Evolutionary conservation across 2,329 filamentous ascomycete species (phyloP), one percentile per base, ranked within the genome.

Genomic region (Exserohilum rostratum): DNA sequence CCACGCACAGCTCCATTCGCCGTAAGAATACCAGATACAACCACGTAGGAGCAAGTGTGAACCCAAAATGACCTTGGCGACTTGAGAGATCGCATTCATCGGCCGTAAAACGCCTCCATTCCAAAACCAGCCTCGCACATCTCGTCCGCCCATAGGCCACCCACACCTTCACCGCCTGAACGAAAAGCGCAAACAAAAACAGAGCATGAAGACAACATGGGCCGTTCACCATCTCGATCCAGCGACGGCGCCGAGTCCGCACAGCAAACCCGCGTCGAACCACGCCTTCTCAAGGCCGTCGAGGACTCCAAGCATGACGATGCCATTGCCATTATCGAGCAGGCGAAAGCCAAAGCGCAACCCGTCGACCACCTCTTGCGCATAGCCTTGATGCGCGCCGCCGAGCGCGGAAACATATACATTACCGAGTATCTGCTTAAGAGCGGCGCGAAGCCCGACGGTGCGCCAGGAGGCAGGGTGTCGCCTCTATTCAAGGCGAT

Each of bases 291-390:
- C n/a, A 70, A 69, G 29, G 72, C 72, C 5, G 70, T 74, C 53
- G 72, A 74, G 53, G 66, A 73, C 22, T 53, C 59, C 34, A 64
- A 64, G 31, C 58, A 71, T 39, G 63, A 66, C 20, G 67, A 71
- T n/a, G 68, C 64, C 9, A 65, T 69, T 38, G 66, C 68, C 17
- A 70, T 74, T n/a, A 72, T 75, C 66, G 70, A 75, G 49, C 55
- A 70, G 25, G 68, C 68, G 30, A 70, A 68, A 47, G 57, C 63
- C 7, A 70, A 70, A 50, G 58, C 64, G 44, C 67, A 72, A 52
- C 67, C 69, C 29, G 51, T 56, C 58, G 72, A 73, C 33, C 68
- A 73, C 64, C 64, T 75, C 30, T 58, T 75, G 39, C 71, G 72
- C 55, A 74, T 75, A 45, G 72, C 67, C 2, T 46, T 75, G 15